Evolutionary conservation across 306 rosid genomes (phyloP), one percentile per base, ranked within the genome.

Genomic region (Ceratonia siliqua): DNA sequence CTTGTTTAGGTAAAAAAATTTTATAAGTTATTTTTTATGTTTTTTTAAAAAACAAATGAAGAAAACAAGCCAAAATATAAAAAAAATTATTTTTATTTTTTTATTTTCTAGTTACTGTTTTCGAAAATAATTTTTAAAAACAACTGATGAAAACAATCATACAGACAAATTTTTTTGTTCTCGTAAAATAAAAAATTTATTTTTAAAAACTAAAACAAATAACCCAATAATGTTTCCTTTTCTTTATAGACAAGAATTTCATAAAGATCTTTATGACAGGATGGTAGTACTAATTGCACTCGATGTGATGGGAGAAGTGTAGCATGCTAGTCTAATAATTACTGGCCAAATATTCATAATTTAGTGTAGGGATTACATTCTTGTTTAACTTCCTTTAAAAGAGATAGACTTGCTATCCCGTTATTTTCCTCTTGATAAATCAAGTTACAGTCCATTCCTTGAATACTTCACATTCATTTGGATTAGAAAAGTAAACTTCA

Each of bases 401-500:
- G 18, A 36, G 35, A 38, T 45, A 68, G 18, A 42, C 41, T 59
- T n/a, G 18, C n/a, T n/a, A 4, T 9, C 30, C 35, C 46, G 9
- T 5, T 70, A 36, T 50, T 73, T 72, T 30, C 12, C 49, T 39
- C 62, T 52, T 10, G 27, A 1, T 59, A 46, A 50, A 50, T 39
- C 3, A 13, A 6, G 41, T 50, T 27, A 45, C 55, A 25, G 10
- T 39, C 9, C 59, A 56, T 36, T 11, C 62, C 27, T 63, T 52
- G 53, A 39, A 39, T 59, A 50, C 63, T 58, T 15, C 39, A 77
- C 25, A 24, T 70, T 38, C 27, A 49, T 30, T 20, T 63, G 78
- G 30, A 70, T 66, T 42, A 10, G 68, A 41, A 22, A 55, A 1
- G 32, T 27, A 10, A 43, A 18, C 42, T 10, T 7, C 2, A n/a